Base-by-base conservation (phyloP, 805 yeast genomes). In the Saturnispora besseyi region DNA sequence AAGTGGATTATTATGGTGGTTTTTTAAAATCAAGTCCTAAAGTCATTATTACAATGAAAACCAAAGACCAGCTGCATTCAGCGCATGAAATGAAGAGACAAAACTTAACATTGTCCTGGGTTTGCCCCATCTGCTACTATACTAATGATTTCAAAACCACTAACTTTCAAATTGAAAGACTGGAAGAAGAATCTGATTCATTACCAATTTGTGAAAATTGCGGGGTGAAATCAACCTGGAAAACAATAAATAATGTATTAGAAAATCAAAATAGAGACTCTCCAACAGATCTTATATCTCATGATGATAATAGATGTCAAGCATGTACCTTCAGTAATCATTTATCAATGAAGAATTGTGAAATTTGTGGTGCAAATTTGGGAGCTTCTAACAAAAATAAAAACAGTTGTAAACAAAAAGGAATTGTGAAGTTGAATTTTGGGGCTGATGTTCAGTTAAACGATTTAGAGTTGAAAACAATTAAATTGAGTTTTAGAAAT, bases 101-200 rank as follows among this genome's bases (percentile, higher is more conserved):
- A 34, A 45, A 29, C 3, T n/a, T 31, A 48, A 55, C 59, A 21
- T 15, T 59, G 10, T 68, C 73, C 30, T 91, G 99, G 99, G 74
- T 76, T 1, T 91, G 99, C 63, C 83, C 84, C n/a, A 90, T 93
- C 3, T 91, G 99, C 64, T 78, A 79, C n/a, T 85, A 72, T 61
- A 71, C 81, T 26, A 87, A 88, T 59, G 64, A 62, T 10, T 56
- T 76, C 3, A 61, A 63, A 7, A 55, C 62, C 8, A 63, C 62
- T 12, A 48, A 49, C 43, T 15, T 15, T 10, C 34, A 36, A 13
- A 11, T 52, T 10, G 43, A 48, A 32, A 11, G 43, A 24, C 32
- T 59, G 28, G 48, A 47, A n/a, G 33, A 41, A 7, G 49, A 48
- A n/a, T 31, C 36, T 26, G 45, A 44, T 2, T 12, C 59, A 8